These are phyloP conservation scores for Colletotrichum brevisporum DNA, from an alignment of 2,329 filamentous ascomycete genomes.

Conservation along the genomic window DNA sequence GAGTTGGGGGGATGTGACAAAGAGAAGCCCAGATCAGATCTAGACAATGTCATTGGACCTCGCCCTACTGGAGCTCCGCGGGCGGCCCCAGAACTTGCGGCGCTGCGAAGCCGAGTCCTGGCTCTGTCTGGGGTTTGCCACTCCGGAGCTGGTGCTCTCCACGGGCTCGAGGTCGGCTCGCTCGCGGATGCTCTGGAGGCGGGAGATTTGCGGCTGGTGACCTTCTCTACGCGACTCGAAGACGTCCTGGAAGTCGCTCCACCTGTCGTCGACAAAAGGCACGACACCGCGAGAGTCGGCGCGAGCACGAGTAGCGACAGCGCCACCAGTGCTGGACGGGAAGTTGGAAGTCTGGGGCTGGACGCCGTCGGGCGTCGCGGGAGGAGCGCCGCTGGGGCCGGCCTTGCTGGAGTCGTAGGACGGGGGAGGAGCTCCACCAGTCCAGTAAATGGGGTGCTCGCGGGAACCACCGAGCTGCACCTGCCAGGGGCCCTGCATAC, in stretches of 20 bases:
- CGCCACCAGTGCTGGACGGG: constrained; percentile 46
- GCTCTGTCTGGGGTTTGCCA: constrained; percentile 11
- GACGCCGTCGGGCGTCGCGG: constrained; percentile 29
- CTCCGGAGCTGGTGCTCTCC: constrained; percentile 21
- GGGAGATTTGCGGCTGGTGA: constrained; percentile 46
- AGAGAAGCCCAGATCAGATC: fast-evolving
- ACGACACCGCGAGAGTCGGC: constrained; percentile 40
- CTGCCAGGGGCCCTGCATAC: constrained; percentile 82
- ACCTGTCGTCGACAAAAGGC: constrained; percentile 48
- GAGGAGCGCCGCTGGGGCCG: constrained; percentile 38
- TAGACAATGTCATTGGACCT: constrained; percentile 30
- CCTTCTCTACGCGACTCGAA: constrained; percentile 59
- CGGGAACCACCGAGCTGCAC: constrained; percentile 76
- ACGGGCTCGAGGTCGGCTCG: constrained; percentile 24
- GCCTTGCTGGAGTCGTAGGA: constrained; percentile 48
- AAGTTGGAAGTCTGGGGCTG: constrained; percentile 44
- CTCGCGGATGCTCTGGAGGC: constrained; percentile 41
- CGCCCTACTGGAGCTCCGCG: constrained; percentile 29
- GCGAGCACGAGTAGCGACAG: constrained; percentile 43
- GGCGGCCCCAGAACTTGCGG: constrained; percentile 34
- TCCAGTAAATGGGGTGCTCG: constrained; percentile 75
- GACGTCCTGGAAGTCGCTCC: constrained; percentile 61
- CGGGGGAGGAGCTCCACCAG: constrained; percentile 53
- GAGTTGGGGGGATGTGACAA: not conserved
- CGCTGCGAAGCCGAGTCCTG: constrained; percentile 31